Evolutionary conservation across 106 monocot species (phyloP).

Genomic region (Cymbidium sinense): DNA sequence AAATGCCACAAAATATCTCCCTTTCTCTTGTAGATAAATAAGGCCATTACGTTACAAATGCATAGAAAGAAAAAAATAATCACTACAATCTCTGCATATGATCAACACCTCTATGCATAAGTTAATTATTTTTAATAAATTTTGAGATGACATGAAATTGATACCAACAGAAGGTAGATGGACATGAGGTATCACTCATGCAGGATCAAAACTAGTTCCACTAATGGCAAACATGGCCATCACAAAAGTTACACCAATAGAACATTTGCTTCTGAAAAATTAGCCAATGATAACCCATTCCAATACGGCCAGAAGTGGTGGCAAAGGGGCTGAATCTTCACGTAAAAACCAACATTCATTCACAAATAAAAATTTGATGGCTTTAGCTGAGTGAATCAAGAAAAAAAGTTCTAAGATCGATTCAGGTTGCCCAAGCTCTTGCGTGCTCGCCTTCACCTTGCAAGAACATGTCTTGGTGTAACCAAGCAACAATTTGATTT

Average conservation of each 20-base stretch:
- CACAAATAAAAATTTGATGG: too few species aligned
- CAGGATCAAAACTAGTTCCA: neutral
- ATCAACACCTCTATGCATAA: neutral
- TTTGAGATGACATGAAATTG: neutral
- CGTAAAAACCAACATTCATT: too few species aligned
- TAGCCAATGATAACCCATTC: neutral
- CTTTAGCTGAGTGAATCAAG: too few species aligned
- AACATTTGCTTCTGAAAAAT: neutral
- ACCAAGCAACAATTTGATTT: too few species aligned
- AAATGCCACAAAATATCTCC: neutral
- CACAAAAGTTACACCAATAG: neutral
- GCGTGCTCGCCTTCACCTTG: too few species aligned
- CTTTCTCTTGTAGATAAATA: neutral
- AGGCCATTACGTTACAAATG: neutral
- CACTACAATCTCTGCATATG: neutral
- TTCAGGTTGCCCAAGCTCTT: too few species aligned
- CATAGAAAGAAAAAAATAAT: neutral
- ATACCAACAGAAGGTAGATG: neutral
- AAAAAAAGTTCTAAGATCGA: too few species aligned
- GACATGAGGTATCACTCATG: neutral
- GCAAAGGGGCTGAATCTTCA: neutral
- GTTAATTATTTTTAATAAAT: neutral
- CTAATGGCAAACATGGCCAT: neutral
- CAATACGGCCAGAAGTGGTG: neutral
- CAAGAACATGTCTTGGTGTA: too few species aligned